phyloP scores from a whole-genome alignment of 257 asterid species.

The Euphrasia confusa region DNA sequence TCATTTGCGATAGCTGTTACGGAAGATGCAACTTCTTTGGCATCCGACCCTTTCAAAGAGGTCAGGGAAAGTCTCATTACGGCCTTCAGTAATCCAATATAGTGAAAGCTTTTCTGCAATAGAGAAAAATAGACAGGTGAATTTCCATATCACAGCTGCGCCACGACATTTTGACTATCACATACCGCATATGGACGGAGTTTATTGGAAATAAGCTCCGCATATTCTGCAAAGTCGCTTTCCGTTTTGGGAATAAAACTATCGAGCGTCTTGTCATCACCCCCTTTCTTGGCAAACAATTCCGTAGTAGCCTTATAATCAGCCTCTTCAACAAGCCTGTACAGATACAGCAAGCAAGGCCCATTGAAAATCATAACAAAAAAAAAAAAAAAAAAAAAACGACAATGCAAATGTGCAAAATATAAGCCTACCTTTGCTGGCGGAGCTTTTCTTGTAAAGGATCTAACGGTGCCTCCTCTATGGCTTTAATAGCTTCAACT shows the following conservation, averaged over 20 bases:
- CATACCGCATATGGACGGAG: constrained; percentile 81
- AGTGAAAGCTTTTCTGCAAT: constrained; percentile 88
- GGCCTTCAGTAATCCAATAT: constrained; percentile 69
- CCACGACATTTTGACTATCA: neutral
- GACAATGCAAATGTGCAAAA: neutral
- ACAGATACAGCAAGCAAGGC: constrained; percentile 13
- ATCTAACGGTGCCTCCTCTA: constrained; percentile 57
- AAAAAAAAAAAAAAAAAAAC: neutral
- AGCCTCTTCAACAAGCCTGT: constrained; percentile 83
- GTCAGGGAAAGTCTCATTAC: constrained; percentile 85
- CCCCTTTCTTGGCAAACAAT: constrained; percentile 30
- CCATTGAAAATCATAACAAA: neutral
- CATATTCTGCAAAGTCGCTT: constrained; percentile 77
- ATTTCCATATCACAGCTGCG: neutral
- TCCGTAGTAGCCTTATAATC: neutral
- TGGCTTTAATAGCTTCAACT: constrained; percentile 48
- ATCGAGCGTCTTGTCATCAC: constrained; percentile 64
- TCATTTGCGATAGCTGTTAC: constrained; percentile 92
- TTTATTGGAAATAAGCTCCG: constrained; percentile 71
- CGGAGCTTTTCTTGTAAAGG: constrained; percentile 86
- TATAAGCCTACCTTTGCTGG: constrained; percentile 61
- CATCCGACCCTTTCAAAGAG: constrained; percentile 82
- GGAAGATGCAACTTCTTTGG: constrained; percentile 87
- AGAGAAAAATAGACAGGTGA: constrained; percentile 18
- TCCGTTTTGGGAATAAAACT: constrained; percentile 81